Evolutionary conservation across 768 basidiomycete species (phyloP), one percentile per base, ranked within the genome.

Genomic region (Suillus placidus): DNA sequence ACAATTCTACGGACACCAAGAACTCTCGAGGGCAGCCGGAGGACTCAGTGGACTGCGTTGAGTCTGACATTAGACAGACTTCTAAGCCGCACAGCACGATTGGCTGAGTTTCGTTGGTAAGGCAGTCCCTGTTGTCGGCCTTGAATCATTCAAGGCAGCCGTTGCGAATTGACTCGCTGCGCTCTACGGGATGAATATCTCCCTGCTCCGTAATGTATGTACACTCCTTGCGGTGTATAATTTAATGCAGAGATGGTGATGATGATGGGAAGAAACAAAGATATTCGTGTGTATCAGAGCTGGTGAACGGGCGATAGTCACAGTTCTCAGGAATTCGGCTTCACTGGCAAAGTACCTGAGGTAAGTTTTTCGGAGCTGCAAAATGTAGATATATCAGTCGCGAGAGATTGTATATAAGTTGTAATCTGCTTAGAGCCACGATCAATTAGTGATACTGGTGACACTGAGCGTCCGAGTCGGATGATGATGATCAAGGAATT

Each of bases 1-100:
- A 89, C 32, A 92, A 77, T 69, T 91, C 87, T 10, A 83, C 85
- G 60, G 84, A 83, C 63, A 88, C 83, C 65, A 87, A 81, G 71
- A 87, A 89, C 73, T 92, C 90, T 66, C 72, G 77, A 52, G 70
- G 71, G 40, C 62, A 49, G 30, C 72, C 71, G 54, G 69, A 64
- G 61, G 54, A 30, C 30, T 38, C 55, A 18, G 26, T 34, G 14
- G 45, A 26, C 9, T 14, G 51, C 52, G 55, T 67, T 65, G 37
- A 35, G 34, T 38, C 32, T 18, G 43, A 66, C 66, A 67, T 67
- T 34, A 18, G 32, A 23, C 13, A 56, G 47, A 10, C n/a, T n/a
- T 20, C 34, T 30, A 40, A 57, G 40, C 30, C 35, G 14, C 40
- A 60, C 49, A 65, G 47, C 5, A 60, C 58, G n/a, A 63, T n/a